Conservation (phyloP, 2,329 filamentous ascomycete genomes). For the Fusarium euwallaceae region DNA sequence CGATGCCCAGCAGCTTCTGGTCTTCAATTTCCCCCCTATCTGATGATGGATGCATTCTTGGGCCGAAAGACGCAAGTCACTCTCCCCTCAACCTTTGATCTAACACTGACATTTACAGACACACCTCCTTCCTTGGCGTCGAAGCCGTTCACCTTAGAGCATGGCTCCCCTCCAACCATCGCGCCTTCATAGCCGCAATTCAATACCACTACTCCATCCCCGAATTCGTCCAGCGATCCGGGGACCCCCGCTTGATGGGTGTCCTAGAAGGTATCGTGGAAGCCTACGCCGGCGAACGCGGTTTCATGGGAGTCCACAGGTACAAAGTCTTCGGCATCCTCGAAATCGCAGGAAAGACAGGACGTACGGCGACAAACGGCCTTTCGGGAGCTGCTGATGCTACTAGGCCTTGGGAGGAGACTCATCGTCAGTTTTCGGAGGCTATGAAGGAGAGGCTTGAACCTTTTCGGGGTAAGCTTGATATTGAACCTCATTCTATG, state of each 20-base stretch:
- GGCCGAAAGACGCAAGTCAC: slow-evolving; percentile 56
- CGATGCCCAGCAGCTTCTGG: slow-evolving; percentile 65
- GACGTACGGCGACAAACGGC: slow-evolving; percentile 66
- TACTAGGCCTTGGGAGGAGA: slow-evolving; percentile 37
- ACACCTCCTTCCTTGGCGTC: slow-evolving; percentile 61
- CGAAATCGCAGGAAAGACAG: slow-evolving; percentile 66
- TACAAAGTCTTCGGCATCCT: slow-evolving; percentile 70
- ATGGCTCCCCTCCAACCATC: slow-evolving; percentile 66
- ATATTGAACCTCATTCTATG: slow-evolving; percentile 66
- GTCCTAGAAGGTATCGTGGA: slow-evolving; percentile 68
- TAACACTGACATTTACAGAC: background rate
- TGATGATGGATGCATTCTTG: slow-evolving; percentile 68
- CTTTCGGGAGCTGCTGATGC: slow-evolving; percentile 60
- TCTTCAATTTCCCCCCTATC: slow-evolving; percentile 65
- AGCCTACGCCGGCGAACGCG: slow-evolving; percentile 66
- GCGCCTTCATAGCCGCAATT: slow-evolving; percentile 67
- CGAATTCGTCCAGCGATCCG: slow-evolving; percentile 64
- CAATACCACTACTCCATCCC: slow-evolving; percentile 68
- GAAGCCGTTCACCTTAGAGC: slow-evolving; percentile 66
- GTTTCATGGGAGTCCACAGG: slow-evolving; percentile 69
- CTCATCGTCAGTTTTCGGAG: slow-evolving; percentile 36
- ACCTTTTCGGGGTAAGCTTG: slow-evolving; percentile 58
- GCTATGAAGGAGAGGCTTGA: slow-evolving; percentile 40
- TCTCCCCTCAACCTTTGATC: fast-evolving
- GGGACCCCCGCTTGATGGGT: slow-evolving; percentile 64